phyloP scores from a whole-genome alignment of 176 grass and related monocot genomes.

The Oryza coarctata region DNA sequence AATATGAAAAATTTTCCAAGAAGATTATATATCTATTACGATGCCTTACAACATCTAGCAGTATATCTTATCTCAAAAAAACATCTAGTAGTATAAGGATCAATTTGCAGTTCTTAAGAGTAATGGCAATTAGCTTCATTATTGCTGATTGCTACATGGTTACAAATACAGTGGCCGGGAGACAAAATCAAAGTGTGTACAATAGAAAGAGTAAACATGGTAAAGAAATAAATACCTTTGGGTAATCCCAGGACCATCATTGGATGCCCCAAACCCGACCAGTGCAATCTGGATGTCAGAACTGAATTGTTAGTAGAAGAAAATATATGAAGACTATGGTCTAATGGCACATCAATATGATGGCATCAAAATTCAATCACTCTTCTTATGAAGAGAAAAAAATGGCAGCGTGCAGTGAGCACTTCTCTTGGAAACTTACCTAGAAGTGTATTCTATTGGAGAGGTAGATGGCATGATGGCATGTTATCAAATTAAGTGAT shows the following conservation, averaged over 20 bases:
- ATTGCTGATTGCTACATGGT: neutral
- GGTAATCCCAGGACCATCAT: slow-evolving; percentile 58
- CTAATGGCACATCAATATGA: too few species aligned
- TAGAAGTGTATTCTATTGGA: too few species aligned
- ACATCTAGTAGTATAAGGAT: too few species aligned
- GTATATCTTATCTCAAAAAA: too few species aligned
- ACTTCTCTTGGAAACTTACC: too few species aligned
- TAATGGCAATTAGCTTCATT: neutral
- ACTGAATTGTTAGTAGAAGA: slow-evolving; percentile 25
- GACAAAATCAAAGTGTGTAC: neutral
- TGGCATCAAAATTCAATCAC: too few species aligned
- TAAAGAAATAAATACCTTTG: slow-evolving; percentile 61
- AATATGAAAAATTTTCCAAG: slow-evolving; percentile 56
- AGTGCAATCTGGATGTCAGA: slow-evolving; percentile 68
- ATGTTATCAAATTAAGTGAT: too few species aligned
- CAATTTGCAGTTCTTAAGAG: slow-evolving; percentile 8
- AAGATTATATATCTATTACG: slow-evolving; percentile 60
- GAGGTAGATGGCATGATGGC: too few species aligned
- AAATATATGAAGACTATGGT: too few species aligned
- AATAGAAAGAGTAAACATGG: neutral
- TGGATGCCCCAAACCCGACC: slow-evolving; percentile 67
- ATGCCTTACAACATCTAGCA: slow-evolving; percentile 29
- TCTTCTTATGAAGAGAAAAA: too few species aligned
- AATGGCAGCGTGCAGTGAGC: too few species aligned
- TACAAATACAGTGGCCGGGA: neutral